Evolutionary conservation across 2,329 filamentous ascomycete species (phyloP).

Genomic region (Xylariaceae sp.): DNA sequence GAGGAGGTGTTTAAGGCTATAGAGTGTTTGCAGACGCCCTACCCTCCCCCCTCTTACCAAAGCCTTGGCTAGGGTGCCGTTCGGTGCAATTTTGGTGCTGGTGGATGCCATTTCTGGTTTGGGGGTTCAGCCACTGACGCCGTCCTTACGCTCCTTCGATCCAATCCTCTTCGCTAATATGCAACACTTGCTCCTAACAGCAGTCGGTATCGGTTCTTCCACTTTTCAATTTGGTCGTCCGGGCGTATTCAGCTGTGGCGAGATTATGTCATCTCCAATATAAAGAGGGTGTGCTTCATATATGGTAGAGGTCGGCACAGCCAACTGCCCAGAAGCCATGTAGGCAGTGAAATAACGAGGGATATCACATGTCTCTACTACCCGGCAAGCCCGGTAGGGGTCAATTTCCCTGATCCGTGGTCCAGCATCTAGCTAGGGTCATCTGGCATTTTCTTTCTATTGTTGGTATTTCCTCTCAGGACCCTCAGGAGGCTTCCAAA

Average conservation of each 20-base stretch:
- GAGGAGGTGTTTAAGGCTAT: not conserved
- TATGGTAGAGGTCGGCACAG: not conserved
- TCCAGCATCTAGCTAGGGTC: not conserved
- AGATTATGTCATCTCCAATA: slow-evolving; percentile 20
- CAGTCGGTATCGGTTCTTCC: slow-evolving; percentile 3
- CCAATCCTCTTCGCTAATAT: slow-evolving; percentile 1
- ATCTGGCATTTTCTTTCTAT: slow-evolving; percentile 1
- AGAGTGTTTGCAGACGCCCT: not conserved
- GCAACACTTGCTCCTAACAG: not conserved
- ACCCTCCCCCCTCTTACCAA: slow-evolving; percentile 1
- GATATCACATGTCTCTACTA: slow-evolving; percentile 9
- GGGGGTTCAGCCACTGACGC: slow-evolving; percentile 15
- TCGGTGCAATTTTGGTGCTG: too few relatives aligned
- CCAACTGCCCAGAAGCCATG: not conserved
- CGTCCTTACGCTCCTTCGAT: not conserved
- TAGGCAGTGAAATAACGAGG: not conserved
- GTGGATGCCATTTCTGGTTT: not conserved
- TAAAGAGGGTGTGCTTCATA: slow-evolving; percentile 3
- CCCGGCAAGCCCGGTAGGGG: too few relatives aligned
- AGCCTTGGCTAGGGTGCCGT: slow-evolving; percentile 1
- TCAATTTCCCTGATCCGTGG: too few relatives aligned
- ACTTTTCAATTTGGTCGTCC: slow-evolving; percentile 3
- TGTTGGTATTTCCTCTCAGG: not conserved
- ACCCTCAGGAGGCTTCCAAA: not conserved
- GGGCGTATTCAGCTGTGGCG: slow-evolving; percentile 7